These are phyloP conservation scores for Barnettozyma sp. DNA, from an alignment of 805 yeast species.

Conservation along the genomic window DNA sequence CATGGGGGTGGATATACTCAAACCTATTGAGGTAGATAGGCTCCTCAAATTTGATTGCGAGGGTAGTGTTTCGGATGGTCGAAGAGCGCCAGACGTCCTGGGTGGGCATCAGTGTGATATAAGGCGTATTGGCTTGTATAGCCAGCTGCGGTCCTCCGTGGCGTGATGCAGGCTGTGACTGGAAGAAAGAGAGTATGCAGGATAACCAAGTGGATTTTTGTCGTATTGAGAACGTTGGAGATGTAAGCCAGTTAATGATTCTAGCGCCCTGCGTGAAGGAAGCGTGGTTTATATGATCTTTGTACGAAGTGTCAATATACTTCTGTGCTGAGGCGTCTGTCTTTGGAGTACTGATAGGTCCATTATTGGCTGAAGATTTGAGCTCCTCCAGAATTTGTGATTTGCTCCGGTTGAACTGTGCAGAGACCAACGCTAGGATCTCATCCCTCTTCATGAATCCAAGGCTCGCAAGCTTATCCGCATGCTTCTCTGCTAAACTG, in stretches of 20 bases:
- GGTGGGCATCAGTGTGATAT: constrained; percentile 17
- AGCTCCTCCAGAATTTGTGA: constrained; percentile 18
- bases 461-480: constrained; percentile 15
- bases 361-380: constrained; percentile 11
- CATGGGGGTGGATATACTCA: constrained; percentile 31
- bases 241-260: constrained; percentile 30
- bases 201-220: constrained; percentile 7
- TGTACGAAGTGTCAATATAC: constrained; percentile 9
- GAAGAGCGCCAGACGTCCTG: constrained; percentile 24
- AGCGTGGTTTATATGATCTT: constrained; percentile 29
- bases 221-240: constrained; percentile 25
- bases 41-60: constrained; percentile 33
- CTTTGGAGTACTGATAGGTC: too few relatives aligned
- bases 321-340: too few relatives aligned
- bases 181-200: background rate
- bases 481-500: constrained; percentile 14
- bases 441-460: constrained; percentile 21
- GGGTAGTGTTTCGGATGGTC: constrained; percentile 9
- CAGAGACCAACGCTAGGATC: constrained; percentile 16
- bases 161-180: background rate
- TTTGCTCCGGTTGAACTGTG: constrained; percentile 21
- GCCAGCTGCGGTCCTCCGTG: background rate
- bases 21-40: constrained; percentile 33
- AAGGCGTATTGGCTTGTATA: constrained; percentile 13
- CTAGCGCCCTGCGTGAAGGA: constrained; percentile 31